phyloP scores from a whole-genome alignment of 2,329 filamentous ascomycete genomes.

The Alternaria alternata region DNA sequence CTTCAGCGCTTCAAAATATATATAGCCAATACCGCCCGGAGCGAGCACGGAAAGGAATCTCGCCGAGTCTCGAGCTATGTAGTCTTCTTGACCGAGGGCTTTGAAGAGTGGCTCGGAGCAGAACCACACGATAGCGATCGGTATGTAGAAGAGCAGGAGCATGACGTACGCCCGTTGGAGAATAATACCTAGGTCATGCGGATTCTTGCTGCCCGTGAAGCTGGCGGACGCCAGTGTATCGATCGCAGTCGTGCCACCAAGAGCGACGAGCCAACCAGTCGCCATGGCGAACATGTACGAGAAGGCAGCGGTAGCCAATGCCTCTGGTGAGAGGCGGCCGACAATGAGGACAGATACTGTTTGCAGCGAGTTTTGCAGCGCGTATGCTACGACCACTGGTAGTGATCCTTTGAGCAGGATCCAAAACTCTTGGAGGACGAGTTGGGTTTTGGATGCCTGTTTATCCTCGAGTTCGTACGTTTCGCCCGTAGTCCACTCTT shows the following conservation, averaged over 20 bases:
- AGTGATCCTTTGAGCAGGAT: slow-evolving; percentile 73
- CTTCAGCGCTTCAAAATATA: slow-evolving; percentile 83
- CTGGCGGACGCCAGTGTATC: slow-evolving; percentile 85
- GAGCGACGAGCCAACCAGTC: slow-evolving; percentile 84
- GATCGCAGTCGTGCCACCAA: slow-evolving; percentile 85
- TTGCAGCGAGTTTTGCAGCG: slow-evolving; percentile 84
- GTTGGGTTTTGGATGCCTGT: slow-evolving; percentile 43
- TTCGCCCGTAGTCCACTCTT: slow-evolving; percentile 49
- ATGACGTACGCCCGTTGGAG: slow-evolving; percentile 80
- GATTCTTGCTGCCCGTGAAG: slow-evolving; percentile 82
- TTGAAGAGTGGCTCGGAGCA: slow-evolving; percentile 78
- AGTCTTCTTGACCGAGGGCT: slow-evolving; percentile 77
- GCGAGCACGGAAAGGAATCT: slow-evolving; percentile 76
- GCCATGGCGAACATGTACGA: slow-evolving; percentile 95
- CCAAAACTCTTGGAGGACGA: slow-evolving; percentile 67
- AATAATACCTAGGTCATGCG: slow-evolving; percentile 78
- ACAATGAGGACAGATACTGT: slow-evolving; percentile 83
- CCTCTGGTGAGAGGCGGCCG: slow-evolving; percentile 79
- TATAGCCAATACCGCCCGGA: slow-evolving; percentile 83
- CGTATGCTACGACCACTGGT: slow-evolving; percentile 84
- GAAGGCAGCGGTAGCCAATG: slow-evolving; percentile 82
- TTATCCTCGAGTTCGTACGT: slow-evolving; percentile 51
- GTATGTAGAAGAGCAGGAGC: slow-evolving; percentile 74
- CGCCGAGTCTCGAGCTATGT: slow-evolving; percentile 76
- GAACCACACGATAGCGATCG: slow-evolving; percentile 77